A percentile compares a stretch with the other conserved stretches of the same genome.
Conservation (phyloP, 2,329 filamentous ascomycete genomes). For the Tricladium varicosporioides region DNA sequence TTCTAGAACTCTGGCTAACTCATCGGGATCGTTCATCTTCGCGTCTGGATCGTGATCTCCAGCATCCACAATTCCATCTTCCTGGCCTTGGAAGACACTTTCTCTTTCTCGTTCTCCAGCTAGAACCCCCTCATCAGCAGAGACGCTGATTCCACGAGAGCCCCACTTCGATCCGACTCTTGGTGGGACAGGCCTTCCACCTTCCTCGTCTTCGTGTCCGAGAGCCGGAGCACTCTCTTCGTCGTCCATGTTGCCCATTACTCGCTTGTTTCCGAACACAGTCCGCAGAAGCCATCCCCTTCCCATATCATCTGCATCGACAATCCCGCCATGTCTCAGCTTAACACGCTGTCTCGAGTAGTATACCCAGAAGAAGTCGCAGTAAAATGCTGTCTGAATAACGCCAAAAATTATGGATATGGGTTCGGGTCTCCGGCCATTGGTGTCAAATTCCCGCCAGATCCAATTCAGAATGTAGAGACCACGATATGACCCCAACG, state of each 20-base stretch:
- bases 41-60: constrained; percentile 57
- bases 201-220: constrained; percentile 24
- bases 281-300: constrained; percentile 81
- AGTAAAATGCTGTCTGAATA: constrained; percentile 83
- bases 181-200: not conserved
- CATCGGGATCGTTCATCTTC: constrained; percentile 65
- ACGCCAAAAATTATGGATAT: constrained; percentile 83
- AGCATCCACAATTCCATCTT: constrained; percentile 44
- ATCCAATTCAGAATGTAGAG: constrained; percentile 95
- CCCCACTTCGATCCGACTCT: constrained; percentile 48
- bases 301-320: constrained; percentile 84
- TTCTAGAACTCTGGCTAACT: constrained; percentile 59
- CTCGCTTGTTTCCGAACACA: constrained; percentile 69
- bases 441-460: constrained; percentile 58
- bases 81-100: constrained; percentile 38
- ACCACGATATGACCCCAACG: constrained; percentile 81
- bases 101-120: constrained; percentile 46
- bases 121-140: constrained; percentile 60
- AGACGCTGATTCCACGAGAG: constrained; percentile 62
- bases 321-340: constrained; percentile 81
- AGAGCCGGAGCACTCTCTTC: constrained; percentile 26
- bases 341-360: constrained; percentile 91
- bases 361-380: constrained; percentile 97
- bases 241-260: constrained; percentile 40
- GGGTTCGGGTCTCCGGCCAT: constrained; percentile 62